These are phyloP conservation scores for Paraphaeosphaeria minitans DNA, from an alignment of 2,329 filamentous ascomycete genomes.

Conservation along the genomic window DNA sequence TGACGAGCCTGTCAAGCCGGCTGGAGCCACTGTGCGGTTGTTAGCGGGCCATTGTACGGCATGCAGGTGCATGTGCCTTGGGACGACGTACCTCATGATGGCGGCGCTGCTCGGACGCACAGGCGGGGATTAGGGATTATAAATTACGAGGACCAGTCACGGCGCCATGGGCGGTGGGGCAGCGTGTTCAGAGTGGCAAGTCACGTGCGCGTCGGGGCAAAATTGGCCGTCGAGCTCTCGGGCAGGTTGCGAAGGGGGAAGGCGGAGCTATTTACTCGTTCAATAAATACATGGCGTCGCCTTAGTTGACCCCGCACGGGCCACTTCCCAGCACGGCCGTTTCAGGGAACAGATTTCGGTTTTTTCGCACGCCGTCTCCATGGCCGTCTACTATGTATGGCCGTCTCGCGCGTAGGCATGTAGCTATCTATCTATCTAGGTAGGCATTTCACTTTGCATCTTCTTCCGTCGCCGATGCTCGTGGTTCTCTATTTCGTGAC, in stretches of 20 bases:
- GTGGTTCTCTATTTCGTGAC: too few relatives aligned
- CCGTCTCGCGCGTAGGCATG: background rate
- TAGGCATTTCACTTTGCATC: background rate
- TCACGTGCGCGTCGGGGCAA: conserved; percentile 9
- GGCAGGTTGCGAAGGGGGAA: conserved; percentile 4
- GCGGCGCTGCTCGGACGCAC: conserved; percentile 2
- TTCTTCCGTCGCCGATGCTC: background rate
- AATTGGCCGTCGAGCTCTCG: conserved; percentile 5
- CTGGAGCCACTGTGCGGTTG: conserved; percentile 9
- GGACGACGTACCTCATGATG: conserved; percentile 6
- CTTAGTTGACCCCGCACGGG: conserved; percentile 7
- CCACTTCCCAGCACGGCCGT: conserved; percentile 8
- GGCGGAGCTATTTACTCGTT: conserved; percentile 6
- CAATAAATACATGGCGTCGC: conserved; percentile 6
- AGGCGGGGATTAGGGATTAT: conserved; percentile 1
- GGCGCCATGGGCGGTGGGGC: conserved; percentile 6
- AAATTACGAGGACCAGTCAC: conserved; percentile 11
- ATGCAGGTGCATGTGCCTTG: background rate
- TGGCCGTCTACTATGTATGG: background rate
- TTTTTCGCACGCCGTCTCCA: background rate
- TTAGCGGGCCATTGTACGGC: conserved; percentile 5
- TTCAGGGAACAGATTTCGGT: conserved; percentile 9
- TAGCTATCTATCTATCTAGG: too few relatives aligned
- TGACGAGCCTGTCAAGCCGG: conserved; percentile 9
- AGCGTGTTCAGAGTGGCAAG: background rate